phyloP scores from a whole-genome alignment of 2,329 filamentous ascomycete genomes.

The Tolypocladium cylindrosporum region DNA sequence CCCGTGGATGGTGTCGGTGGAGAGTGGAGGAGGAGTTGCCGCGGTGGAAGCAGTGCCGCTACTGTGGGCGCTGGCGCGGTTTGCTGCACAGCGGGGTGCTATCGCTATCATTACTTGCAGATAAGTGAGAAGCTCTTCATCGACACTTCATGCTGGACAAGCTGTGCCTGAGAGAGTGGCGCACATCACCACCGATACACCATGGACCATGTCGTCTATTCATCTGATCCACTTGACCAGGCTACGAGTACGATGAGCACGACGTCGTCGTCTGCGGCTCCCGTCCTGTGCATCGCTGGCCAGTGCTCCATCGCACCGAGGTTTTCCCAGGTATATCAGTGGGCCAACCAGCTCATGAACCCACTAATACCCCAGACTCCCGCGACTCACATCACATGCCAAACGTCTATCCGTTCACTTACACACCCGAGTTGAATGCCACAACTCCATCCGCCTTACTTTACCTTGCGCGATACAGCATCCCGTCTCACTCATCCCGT shows the following conservation, averaged over 20 bases:
- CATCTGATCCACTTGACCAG: background rate
- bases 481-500: background rate
- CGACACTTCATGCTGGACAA: background rate
- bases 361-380: background rate
- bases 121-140: background rate
- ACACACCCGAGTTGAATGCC: background rate
- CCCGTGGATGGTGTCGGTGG: background rate
- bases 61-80: background rate
- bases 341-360: too few species aligned
- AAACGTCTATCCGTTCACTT: background rate
- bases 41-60: too few species aligned
- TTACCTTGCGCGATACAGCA: too few species aligned
- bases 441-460: background rate
- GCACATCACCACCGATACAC: background rate
- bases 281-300: background rate
- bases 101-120: background rate
- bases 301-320: background rate
- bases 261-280: background rate
- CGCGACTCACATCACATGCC: background rate
- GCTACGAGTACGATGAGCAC: background rate
- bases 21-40: background rate
- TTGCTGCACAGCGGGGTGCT: background rate
- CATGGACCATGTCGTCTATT: background rate
- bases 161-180: background rate
- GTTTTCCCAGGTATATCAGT: background rate